Evolutionary conservation across 2,329 filamentous ascomycete species (phyloP), one percentile per base, ranked within the genome.

Genomic region (Aspergillus sojae): DNA sequence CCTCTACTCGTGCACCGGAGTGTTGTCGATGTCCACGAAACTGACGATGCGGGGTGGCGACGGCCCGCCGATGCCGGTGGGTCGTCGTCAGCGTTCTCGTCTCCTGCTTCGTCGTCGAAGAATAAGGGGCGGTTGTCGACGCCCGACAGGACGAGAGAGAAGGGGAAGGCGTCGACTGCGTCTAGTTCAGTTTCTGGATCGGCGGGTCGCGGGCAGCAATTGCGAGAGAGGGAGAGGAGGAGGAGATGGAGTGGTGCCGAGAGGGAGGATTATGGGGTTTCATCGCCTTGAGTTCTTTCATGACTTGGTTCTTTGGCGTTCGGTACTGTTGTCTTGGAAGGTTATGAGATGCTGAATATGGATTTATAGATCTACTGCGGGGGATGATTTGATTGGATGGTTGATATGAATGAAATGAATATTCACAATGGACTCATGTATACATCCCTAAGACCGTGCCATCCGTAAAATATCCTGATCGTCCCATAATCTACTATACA

Each of bases 1-100:
- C 10, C 32, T 12, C 48, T 64, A 21, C 50, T 63, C n/a, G 68
- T 70, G 28, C 65, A 65, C 7, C 58, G 68, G 32, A 56, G 54
- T 1, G 58, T 72, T 4, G 65, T 70, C 5, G 70, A 72, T 61
- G 70, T 71, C 10, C 61, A 63, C 46, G 70, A 71, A 50, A 65
- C 56, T 11, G 70, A 68, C 39, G 70, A 72, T 64, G 63, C 57
- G 43, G 70, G 70, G 23, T 72, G 70, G 70, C 62, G 64, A 23
- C 55, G 62, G 39, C 64, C 68, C 4, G 36, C 54, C 12, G 45
- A 41, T 43, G 52, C 21, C 1, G 60, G 39, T 16, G 56, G 53
- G 3, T 58, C 30, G 6, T 60, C 61, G 43, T 60, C 65, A 2
- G 62, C 43, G 11, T 41, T 54, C 3, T 58, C 58, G 11, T 64